These are phyloP conservation scores for Peronospora belbahrii DNA, from an alignment of 352 stramenopile genomes.

Conservation along the genomic window DNA sequence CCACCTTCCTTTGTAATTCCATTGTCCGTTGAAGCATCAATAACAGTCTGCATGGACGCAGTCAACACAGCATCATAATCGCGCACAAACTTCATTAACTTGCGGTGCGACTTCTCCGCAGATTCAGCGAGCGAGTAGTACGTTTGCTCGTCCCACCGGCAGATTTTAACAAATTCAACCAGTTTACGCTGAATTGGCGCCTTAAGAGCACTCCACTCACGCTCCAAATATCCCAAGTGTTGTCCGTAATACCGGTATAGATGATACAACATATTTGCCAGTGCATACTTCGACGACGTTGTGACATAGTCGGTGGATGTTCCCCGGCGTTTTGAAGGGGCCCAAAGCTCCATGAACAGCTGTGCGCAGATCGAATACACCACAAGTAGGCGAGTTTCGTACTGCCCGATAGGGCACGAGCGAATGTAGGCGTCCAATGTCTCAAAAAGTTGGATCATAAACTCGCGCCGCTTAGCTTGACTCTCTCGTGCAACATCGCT, in stretches of 20 bases:
- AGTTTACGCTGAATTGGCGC: constrained; percentile 95
- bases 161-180: constrained; percentile 97
- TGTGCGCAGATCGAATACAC: constrained; percentile 85
- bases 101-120: constrained; percentile 96
- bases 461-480: constrained; percentile 47
- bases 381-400: constrained; percentile 84
- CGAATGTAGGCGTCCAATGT: constrained; percentile 89
- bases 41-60: constrained; percentile 78
- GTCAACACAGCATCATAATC: constrained; percentile 86
- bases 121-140: constrained; percentile 98
- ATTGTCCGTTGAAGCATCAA: constrained; percentile 82
- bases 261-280: constrained; percentile 88
- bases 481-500: constrained; percentile 15
- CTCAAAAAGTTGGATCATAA: constrained; percentile 77
- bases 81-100: constrained; percentile 96
- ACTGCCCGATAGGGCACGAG: constrained; percentile 85
- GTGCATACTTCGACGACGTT: constrained; percentile 33
- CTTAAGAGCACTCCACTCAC: constrained; percentile 82
- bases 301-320: constrained; percentile 7
- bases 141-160: constrained; percentile 99
- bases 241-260: constrained; percentile 94
- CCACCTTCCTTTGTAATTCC: constrained; percentile 77
- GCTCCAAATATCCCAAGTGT: constrained; percentile 75
- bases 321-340: constrained; percentile 5
- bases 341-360: constrained; percentile 75